Percentiles rank a stretch among this genome's conserved stretches.
Evolutionary conservation across 2,329 filamentous ascomycete species (phyloP).

Genomic region (Apiospora rasikravindrae): DNA sequence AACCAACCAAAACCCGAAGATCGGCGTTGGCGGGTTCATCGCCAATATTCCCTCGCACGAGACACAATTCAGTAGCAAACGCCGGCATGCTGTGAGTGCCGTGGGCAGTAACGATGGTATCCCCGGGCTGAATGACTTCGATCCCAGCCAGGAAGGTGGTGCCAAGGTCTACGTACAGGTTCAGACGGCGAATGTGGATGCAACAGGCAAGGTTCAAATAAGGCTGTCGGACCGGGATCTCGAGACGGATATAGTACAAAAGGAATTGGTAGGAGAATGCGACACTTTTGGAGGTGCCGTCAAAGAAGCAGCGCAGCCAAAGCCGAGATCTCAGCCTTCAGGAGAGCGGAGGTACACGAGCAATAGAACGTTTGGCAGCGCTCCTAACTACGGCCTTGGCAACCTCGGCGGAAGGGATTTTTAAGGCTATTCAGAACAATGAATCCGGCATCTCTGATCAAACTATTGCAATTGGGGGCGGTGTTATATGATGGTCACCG

Average conservation of each 20-base stretch:
- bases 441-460: background rate
- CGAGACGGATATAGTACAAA: constrained; percentile 33
- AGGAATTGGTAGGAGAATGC: constrained; percentile 24
- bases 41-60: constrained; percentile 48
- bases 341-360: background rate
- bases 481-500: background rate
- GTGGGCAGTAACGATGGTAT: constrained; percentile 24
- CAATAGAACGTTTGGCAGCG: background rate
- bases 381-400: constrained; percentile 2
- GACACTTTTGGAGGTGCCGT: constrained; percentile 18
- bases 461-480: background rate
- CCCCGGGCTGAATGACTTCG: constrained; percentile 45
- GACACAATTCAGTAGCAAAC: constrained; percentile 41
- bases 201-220: constrained; percentile 55
- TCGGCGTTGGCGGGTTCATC: constrained; percentile 63
- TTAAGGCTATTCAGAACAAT: background rate
- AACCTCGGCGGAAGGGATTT: background rate
- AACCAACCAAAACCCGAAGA: constrained; percentile 42
- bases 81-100: background rate
- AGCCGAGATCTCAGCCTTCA: background rate
- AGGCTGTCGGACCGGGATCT: constrained; percentile 45
- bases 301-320: constrained; percentile 19
- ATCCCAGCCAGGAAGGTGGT: constrained; percentile 56
- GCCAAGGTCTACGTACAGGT: constrained; percentile 59
- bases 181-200: constrained; percentile 50